These are phyloP conservation scores for Daldinia eschscholtzii DNA, from an alignment of 2,329 filamentous ascomycete genomes.

Conservation along the genomic window DNA sequence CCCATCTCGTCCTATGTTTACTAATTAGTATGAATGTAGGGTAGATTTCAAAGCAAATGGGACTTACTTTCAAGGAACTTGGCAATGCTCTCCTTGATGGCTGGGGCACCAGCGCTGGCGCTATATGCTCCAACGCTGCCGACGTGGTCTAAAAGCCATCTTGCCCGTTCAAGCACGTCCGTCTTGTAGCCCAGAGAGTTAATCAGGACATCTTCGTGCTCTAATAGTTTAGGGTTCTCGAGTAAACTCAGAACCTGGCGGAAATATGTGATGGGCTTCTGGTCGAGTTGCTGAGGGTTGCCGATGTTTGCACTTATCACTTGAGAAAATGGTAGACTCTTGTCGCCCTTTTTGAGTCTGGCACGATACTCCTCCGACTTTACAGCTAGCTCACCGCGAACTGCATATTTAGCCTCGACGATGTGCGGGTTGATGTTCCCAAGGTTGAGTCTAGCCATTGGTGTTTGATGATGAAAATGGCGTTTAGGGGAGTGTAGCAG, in stretches of 20 bases:
- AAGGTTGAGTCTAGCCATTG: constrained; percentile 70
- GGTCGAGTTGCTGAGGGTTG: constrained; percentile 98
- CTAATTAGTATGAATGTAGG: constrained; percentile 33
- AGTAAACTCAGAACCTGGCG: constrained; percentile 93
- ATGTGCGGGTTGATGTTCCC: constrained; percentile 95
- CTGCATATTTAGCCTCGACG: constrained; percentile 91
- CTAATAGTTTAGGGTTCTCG: constrained; percentile 87
- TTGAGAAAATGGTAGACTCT: constrained; percentile 82
- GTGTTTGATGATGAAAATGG: constrained; percentile 40
- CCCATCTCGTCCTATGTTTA: constrained; percentile 78
- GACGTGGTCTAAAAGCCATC: constrained; percentile 82
- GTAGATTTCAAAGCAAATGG: neutral
- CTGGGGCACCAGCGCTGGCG: constrained; percentile 88
- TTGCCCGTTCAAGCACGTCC: constrained; percentile 88
- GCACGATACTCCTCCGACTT: constrained; percentile 92
- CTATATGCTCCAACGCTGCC: constrained; percentile 97
- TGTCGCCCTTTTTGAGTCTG: constrained; percentile 71
- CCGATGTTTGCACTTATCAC: constrained; percentile 99
- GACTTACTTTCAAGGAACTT: constrained; percentile 85
- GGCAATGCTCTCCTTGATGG: constrained; percentile 89
- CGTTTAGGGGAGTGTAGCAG: constrained; percentile 33
- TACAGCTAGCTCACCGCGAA: constrained; percentile 94
- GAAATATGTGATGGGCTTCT: constrained; percentile 99
- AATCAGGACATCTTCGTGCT: constrained; percentile 84
- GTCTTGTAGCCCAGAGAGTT: constrained; percentile 85